Percentiles rank a stretch among this genome's conserved stretches.
phyloP scores from a whole-genome alignment of 2,329 filamentous ascomycete species.

The Pseudogymnoascus sp. region DNA sequence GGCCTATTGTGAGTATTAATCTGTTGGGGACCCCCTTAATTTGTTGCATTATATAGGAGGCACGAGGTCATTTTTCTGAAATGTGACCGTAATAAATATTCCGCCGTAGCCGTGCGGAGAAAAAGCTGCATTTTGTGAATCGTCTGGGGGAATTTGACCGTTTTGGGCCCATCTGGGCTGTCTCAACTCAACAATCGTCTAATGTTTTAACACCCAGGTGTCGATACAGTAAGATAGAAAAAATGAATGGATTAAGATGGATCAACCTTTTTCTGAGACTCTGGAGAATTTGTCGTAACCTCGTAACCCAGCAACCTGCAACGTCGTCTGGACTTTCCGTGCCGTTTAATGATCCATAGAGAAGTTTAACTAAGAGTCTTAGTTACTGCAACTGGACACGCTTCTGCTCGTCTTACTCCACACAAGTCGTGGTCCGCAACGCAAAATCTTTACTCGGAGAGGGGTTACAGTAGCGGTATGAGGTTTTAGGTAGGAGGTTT shows the following conservation, averaged over 20 bases:
- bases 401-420: neutral
- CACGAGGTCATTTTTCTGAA: neutral
- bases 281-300: neutral
- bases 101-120: neutral
- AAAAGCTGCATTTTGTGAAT: neutral
- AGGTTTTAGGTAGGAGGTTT: conserved; percentile 6
- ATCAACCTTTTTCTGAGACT: neutral
- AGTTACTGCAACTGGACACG: neutral
- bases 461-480: neutral
- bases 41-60: neutral
- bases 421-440: neutral
- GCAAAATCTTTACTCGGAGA: conserved; percentile 7
- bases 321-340: conserved; percentile 4
- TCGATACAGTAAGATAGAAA: neutral
- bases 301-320: neutral
- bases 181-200: neutral
- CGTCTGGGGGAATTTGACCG: neutral
- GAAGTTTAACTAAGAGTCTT: conserved; percentile 1
- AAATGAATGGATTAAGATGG: neutral
- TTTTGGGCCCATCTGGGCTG: neutral
- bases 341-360: neutral
- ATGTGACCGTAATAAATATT: conserved; percentile 4
- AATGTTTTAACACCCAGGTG: neutral
- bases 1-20: neutral
- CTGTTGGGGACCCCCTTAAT: neutral